phyloP scores from a whole-genome alignment of 225 moss, liverwort and hornwort species.

The Sphagnum contortum region DNA sequence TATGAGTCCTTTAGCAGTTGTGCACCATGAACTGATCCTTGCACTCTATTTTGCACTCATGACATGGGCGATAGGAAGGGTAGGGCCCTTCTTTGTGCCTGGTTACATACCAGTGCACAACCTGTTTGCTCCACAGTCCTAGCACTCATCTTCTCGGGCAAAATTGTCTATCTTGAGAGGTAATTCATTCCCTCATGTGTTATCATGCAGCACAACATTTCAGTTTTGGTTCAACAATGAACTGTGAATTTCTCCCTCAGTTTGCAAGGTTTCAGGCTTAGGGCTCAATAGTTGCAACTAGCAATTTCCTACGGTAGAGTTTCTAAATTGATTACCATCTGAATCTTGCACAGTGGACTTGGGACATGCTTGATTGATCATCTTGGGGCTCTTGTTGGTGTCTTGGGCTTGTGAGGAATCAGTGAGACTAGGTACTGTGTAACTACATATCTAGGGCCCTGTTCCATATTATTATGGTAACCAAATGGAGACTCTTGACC shows the following conservation, averaged over 20 bases:
- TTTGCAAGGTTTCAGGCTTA: background rate
- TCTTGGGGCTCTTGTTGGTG: conserved; percentile 30
- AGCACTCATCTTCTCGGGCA: conserved; percentile 21
- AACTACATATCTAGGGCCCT: background rate
- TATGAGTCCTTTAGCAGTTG: too few relatives aligned
- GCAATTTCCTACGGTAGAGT: too few relatives aligned
- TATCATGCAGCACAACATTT: background rate
- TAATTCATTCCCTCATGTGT: background rate
- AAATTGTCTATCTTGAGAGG: conserved; percentile 29
- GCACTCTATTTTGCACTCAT: conserved; percentile 26
- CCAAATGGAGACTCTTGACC: background rate
- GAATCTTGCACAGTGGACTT: conserved; percentile 11
- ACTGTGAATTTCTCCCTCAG: background rate
- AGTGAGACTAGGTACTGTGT: conserved; percentile 12
- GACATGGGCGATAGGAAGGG: conserved; percentile 28
- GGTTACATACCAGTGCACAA: conserved; percentile 34
- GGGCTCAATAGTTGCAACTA: too few relatives aligned
- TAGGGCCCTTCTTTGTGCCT: conserved; percentile 36
- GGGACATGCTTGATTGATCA: conserved; percentile 16
- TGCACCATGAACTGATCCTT: too few relatives aligned
- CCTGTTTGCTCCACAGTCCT: conserved; percentile 17
- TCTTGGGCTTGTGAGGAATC: conserved; percentile 42
- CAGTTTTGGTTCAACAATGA: background rate
- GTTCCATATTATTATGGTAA: background rate
- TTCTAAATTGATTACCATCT: background rate